phyloP scores from a whole-genome alignment of 495 filamentous ascomycete genomes.

The Neurospora sp. region DNA sequence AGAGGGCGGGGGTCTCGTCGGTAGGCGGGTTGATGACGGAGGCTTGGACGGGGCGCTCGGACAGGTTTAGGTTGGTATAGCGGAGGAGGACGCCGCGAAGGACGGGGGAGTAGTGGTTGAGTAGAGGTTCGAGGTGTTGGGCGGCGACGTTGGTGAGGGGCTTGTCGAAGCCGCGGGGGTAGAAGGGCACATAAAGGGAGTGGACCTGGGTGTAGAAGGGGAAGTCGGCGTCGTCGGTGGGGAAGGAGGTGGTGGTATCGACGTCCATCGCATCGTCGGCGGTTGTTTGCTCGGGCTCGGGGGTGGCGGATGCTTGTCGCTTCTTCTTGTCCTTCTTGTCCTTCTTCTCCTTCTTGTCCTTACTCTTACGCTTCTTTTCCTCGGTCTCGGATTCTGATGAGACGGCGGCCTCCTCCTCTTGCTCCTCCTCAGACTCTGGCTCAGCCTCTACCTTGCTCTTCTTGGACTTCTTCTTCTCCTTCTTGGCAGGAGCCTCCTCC shows the following conservation, averaged over 20 bases:
- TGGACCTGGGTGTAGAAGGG: constrained; percentile 40
- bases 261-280: constrained; percentile 16
- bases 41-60: constrained; percentile 29
- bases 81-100: constrained; percentile 35
- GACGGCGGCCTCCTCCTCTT: constrained; percentile 2
- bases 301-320: constrained; percentile 4
- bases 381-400: neutral
- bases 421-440: neutral
- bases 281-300: constrained; percentile 5
- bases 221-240: constrained; percentile 15
- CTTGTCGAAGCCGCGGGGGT: constrained; percentile 34
- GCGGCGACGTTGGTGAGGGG: constrained; percentile 32
- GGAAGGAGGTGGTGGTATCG: constrained; percentile 2
- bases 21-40: constrained; percentile 22
- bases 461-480: constrained; percentile 21
- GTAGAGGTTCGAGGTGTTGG: constrained; percentile 35
- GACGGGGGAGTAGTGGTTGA: constrained; percentile 36
- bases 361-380: constrained; percentile 16
- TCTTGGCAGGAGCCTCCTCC: neutral
- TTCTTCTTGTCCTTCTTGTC: constrained; percentile 8
- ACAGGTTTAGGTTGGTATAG: constrained; percentile 37
- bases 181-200: constrained; percentile 39
- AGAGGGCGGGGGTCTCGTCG: constrained; percentile 27
- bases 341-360: constrained; percentile 13
- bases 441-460: constrained; percentile 6